Evolutionary conservation across 768 basidiomycete genomes (phyloP), one percentile per base, ranked within the genome.

Genomic region (Tulasnella sp.): DNA sequence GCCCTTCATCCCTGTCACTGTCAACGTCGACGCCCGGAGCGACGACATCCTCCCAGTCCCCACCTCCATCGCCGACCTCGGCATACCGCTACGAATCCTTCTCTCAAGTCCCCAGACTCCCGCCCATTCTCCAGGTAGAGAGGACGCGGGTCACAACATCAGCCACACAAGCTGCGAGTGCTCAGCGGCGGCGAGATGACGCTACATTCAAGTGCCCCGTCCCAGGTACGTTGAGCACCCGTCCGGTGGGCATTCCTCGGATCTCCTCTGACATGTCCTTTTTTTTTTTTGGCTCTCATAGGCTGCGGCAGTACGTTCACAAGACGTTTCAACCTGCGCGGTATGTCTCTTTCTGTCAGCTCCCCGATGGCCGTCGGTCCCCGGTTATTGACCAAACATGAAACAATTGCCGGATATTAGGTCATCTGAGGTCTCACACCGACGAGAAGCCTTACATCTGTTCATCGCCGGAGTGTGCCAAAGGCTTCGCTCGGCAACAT

Each of bases 291-390:
- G n/a, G 48, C 58, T 62, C 58, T 19, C 34, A 4, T 68, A 68
- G 62, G 95, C 18, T 98, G 96, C 87, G 95, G 95, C 71, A 96
- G 94, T 85, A 97, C 96, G n/a, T 98, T 98, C 86, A 98, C 96
- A 83, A 91, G 94, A 84, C 89, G 94, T 79, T 96, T 96, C 87
- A 96, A 96, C 85, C 85, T 96, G 77, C 87, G 92, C 89, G 94
- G 94, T 94, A 81, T 75, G 85, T 85, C 71, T 36, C 31, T 74
- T 74, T 71, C 38, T 78, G 31, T 48, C 77, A 38, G 68, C 62
- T 34, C n/a, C 46, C 62, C 77, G 48, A n/a, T 76, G 58, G 40
- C 48, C 77, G 71, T 71, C 34, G n/a, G 31, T 77, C 38, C 71
- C 62, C 56, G 71, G 38, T 74, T 72, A 77, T 74, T 82, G 72